Conservation (phyloP, 2,329 filamentous ascomycete genomes). For the Exophiala sp. region DNA sequence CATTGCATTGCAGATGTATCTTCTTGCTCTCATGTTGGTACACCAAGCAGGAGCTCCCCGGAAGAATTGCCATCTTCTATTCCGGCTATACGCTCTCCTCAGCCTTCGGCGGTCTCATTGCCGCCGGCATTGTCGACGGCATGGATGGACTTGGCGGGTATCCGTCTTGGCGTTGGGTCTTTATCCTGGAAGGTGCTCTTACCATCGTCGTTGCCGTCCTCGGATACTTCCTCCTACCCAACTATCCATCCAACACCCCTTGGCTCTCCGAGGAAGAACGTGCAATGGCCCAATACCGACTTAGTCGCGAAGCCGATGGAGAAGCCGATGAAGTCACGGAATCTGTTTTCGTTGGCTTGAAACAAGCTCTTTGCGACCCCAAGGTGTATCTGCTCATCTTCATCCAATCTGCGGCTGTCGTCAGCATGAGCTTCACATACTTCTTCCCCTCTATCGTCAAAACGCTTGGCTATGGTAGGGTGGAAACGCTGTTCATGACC, state of each 20-base stretch:
- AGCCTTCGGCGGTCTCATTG: conserved; percentile 58
- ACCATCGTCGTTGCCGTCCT: conserved; percentile 40
- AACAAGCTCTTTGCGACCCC: conserved; percentile 53
- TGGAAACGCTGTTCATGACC: conserved; percentile 48
- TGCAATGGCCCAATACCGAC: conserved; percentile 57
- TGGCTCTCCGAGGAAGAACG: conserved; percentile 60
- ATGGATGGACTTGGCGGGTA: conserved; percentile 56
- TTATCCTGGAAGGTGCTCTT: conserved; percentile 53
- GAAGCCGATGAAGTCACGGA: conserved; percentile 61
- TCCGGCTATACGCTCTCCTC: conserved; percentile 59
- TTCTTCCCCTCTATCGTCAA: conserved; percentile 69
- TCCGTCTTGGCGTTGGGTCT: conserved; percentile 59
- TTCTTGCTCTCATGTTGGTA: conserved; percentile 37
- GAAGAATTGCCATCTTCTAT: conserved; percentile 56
- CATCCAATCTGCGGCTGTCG: conserved; percentile 32
- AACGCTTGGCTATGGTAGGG: conserved; percentile 59
- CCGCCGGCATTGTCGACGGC: conserved; percentile 55
- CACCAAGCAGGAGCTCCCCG: conserved; percentile 56
- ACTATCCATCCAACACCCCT: conserved; percentile 60
- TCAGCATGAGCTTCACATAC: conserved; percentile 48
- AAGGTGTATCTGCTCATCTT: conserved; percentile 59
- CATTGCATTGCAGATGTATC: not conserved
- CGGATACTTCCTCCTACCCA: conserved; percentile 54
- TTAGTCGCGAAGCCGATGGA: conserved; percentile 57
- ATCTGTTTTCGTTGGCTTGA: conserved; percentile 37